Evolutionary conservation across 2,329 filamentous ascomycete species (phyloP), one percentile per base, ranked within the genome.

Genomic region (Paecilomyces fulvus): DNA sequence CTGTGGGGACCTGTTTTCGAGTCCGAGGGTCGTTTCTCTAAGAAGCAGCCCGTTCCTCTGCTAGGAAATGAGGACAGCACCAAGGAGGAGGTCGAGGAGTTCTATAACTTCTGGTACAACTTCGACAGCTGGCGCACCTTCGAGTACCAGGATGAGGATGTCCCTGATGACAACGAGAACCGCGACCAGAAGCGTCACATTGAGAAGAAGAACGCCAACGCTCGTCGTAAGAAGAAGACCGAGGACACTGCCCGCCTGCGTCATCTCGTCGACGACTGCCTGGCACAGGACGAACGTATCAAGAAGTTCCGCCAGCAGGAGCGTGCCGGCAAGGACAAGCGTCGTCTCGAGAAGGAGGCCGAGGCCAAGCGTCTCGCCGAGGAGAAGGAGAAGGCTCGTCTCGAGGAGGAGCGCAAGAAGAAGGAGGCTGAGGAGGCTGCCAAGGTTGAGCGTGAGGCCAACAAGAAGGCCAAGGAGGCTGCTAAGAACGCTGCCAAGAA

Each of bases 101-200:
- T 99, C 76, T 99, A 99, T 84, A 96, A 99, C 83, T 99, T 97
- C 81, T 99, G 89, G 87, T 99, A 97, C 82, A 95, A 92, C 82
- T 95, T 99, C 68, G 94, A 99, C 82, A 94, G 88, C 75, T 99
- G 94, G 94, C 83, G 94, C 60, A 86, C 89, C 2, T 99, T 99
- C 69, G 94, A 99, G 79, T 99, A 99, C 77, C 88, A 95, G 58
- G 94, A 99, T 70, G 94, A 99, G 80, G 94, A 99, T 71, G 92
- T 99, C 30, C 94, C 94, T 46, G 94, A 99, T 70, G 94, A 99
- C 80, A 96, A 94, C 75, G 94, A 97, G 80, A 96, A 92, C 80
- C 92, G 94, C 74, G 92, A 97, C 78, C 94, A 99, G 81, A 97
- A 96, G 82, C 90, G 94, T 57, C 92, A 99, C 77, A 86, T 94